Conservation (phyloP, 805 yeast species). For the Gaillardinia entomophila region DNA sequence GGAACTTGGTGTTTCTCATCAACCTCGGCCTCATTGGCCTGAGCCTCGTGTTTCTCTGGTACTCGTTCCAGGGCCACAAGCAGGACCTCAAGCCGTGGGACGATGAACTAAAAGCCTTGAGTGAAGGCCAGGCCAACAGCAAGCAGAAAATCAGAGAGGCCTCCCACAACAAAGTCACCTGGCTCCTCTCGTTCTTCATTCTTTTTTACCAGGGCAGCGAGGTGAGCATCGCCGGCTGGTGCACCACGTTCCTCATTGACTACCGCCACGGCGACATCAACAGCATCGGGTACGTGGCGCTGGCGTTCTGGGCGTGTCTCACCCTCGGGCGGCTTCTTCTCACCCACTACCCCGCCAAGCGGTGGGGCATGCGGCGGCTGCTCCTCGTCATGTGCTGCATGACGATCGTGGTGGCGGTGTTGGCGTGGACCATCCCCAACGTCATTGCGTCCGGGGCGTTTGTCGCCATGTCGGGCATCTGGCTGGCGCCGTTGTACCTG, state of each 20-base stretch:
- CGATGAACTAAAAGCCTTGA: conserved; percentile 3
- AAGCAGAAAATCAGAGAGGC: conserved; percentile 9
- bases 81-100: conserved; percentile 11
- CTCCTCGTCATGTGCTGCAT: conserved; percentile 6
- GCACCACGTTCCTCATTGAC: conserved; percentile 16
- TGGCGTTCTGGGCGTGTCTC: conserved; percentile 21
- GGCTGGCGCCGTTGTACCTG: conserved; percentile 17
- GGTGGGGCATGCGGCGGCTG: conserved; percentile 11
- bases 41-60: conserved; percentile 3
- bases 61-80: conserved; percentile 10
- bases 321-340: conserved; percentile 13
- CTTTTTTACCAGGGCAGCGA: conserved; percentile 17
- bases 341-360: conserved; percentile 12
- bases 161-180: conserved; percentile 10
- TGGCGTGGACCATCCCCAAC: conserved; percentile 12
- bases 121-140: conserved; percentile 2
- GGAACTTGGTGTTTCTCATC: conserved; percentile 15
- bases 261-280: conserved; percentile 10
- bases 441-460: conserved; percentile 10
- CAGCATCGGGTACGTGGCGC: conserved; percentile 16
- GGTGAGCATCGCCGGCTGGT: conserved; percentile 19
- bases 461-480: conserved; percentile 12
- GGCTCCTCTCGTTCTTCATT: conserved; percentile 13
- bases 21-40: conserved; percentile 9
- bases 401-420: conserved; percentile 7